Base-by-base conservation (phyloP, 495 filamentous ascomycete species). In the Xylaria acuta region DNA sequence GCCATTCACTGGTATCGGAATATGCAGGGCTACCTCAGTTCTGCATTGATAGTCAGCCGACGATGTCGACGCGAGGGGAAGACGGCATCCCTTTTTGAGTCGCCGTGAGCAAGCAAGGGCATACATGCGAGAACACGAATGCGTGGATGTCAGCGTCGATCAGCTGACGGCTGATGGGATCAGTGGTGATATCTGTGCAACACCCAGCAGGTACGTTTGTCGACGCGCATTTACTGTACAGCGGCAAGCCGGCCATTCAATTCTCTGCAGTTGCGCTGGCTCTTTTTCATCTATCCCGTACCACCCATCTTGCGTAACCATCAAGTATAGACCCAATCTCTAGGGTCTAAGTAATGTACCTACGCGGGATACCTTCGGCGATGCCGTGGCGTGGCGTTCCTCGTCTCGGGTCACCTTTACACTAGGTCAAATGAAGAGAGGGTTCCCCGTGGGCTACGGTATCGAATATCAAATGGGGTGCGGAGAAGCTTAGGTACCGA, bases 91-190 rank as follows among this genome's bases (percentile, higher is more conserved):
- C 36, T 38, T 38, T 43, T 11, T 8, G 6, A 18, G 43, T 47
- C 43, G 5, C 27, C 56, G 56, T n/a, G n/a, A 41, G 63, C 25
- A 65, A 43, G 27, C 40, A 65, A 40, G 25, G 41, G 45, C 30
- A 22, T 30, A 3, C 20, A 67, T 67, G 49, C 45, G 32, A 53
- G 64, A 53, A 1, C 7, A 53, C 30, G 30, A 53, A 66, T 36
- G n/a, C 34, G 47, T 22, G 16, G 6, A 66, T 53, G 18, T 54
- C 45, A 54, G 20, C 34, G 64, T 47, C 64, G 64, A 67, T 67
- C 64, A 67, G 64, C 64, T 67, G 64, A 67, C 47, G n/a, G 40
- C 12, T 14, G 22, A 18, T 36, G 30, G 5, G 36, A 60, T 20
- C 12, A 7, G 59, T 62, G 16, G n/a, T n/a, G n/a, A n/a, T n/a